Conservation (phyloP, 2,329 filamentous ascomycete species). For the Westerdykella aurantiaca region DNA sequence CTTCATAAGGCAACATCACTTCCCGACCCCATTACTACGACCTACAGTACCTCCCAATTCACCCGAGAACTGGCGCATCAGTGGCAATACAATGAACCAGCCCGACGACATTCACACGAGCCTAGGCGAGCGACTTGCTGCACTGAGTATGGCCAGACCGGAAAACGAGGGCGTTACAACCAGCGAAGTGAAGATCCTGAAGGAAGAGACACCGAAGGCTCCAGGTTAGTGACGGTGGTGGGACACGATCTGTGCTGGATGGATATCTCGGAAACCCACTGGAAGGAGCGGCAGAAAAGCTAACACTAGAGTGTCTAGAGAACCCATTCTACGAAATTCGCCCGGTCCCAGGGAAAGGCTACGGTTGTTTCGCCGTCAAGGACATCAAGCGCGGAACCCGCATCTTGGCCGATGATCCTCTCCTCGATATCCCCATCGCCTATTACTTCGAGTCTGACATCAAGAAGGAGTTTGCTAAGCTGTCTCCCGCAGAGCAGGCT, state of each 20-base stretch:
- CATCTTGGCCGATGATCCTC: constrained; percentile 38
- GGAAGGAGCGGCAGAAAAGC: background rate
- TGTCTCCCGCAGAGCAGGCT: constrained; percentile 14
- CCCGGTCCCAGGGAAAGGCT: constrained; percentile 35
- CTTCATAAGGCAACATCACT: constrained; percentile 3
- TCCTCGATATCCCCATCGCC: constrained; percentile 30
- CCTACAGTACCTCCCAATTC: constrained; percentile 7
- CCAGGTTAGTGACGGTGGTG: constrained; percentile 2
- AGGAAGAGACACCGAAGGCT: constrained; percentile 2
- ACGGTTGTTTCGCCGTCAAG: constrained; percentile 38
- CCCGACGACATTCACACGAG: background rate
- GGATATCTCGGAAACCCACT: background rate
- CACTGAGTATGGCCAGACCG: background rate
- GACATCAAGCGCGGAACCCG: constrained; percentile 35
- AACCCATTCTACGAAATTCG: constrained; percentile 29
- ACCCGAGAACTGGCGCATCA: constrained; percentile 2
- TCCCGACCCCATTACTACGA: constrained; percentile 4
- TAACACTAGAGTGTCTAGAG: constrained; percentile 3
- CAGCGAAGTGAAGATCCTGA: constrained; percentile 2
- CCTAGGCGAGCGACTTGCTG: constrained; percentile 2
- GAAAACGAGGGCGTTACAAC: constrained; percentile 1
- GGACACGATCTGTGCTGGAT: background rate
- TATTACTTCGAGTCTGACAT: constrained; percentile 34
- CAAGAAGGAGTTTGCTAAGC: constrained; percentile 15
- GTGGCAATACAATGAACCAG: background rate